These are phyloP conservation scores for Solanum arcanum DNA, from an alignment of 257 asterid species.

Conservation along the genomic window DNA sequence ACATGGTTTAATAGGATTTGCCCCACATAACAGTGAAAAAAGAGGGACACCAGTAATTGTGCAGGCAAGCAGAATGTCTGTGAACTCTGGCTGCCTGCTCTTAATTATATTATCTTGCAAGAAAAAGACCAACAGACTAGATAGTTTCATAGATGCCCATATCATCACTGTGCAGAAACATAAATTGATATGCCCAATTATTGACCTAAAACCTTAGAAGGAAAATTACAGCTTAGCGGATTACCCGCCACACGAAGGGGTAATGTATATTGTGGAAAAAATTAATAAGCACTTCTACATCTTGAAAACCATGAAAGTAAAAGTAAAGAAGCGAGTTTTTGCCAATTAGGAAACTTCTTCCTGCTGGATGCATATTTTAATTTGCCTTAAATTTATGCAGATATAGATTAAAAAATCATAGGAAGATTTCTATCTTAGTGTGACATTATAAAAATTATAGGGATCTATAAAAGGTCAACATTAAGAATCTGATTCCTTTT, in stretches of 20 bases:
- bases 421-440: background rate
- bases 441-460: background rate
- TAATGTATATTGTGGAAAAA: background rate
- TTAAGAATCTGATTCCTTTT: slow-evolving; percentile 12
- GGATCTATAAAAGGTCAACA: slow-evolving; percentile 14
- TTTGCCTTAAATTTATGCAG: background rate
- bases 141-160: background rate
- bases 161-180: background rate
- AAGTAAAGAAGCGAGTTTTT: background rate
- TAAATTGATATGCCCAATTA: background rate
- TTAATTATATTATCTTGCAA: background rate
- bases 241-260: background rate
- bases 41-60: background rate
- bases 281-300: background rate
- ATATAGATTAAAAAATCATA: background rate
- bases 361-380: background rate
- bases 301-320: background rate
- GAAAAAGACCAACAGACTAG: background rate
- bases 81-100: background rate
- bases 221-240: background rate
- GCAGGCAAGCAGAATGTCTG: slow-evolving; percentile 1
- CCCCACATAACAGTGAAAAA: background rate
- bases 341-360: background rate
- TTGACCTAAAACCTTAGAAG: background rate
- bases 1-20: background rate